These are phyloP conservation scores for Chrysopogon serrulatus DNA, from an alignment of 176 grass and related monocot species.

Conservation along the genomic window DNA sequence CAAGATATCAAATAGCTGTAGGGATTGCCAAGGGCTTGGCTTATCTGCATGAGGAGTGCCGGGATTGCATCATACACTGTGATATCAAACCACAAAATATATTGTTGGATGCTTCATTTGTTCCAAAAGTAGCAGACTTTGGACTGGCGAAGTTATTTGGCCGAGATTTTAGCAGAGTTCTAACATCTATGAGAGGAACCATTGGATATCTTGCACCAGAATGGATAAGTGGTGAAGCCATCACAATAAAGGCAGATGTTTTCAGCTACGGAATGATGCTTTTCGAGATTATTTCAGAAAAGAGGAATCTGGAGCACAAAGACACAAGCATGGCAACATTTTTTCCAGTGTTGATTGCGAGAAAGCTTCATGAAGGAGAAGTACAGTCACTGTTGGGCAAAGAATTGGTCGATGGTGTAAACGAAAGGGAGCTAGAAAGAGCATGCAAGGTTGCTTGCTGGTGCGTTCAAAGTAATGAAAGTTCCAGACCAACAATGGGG, in stretches of 20 bases:
- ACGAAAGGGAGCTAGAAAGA: slow-evolving; percentile 16
- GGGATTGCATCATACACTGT: slow-evolving; percentile 51
- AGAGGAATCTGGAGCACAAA: neutral
- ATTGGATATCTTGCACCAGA: slow-evolving; percentile 39
- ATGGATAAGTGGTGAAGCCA: slow-evolving; percentile 35
- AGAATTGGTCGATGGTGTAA: neutral
- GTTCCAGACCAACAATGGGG: slow-evolving; percentile 32
- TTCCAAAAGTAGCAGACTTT: slow-evolving; percentile 34
- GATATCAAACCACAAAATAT: slow-evolving; percentile 54
- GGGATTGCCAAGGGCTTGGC: slow-evolving; percentile 37
- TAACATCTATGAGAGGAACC: slow-evolving; percentile 33
- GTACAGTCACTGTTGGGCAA: neutral
- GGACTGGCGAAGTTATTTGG: slow-evolving; percentile 34
- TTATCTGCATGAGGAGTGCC: slow-evolving; percentile 44
- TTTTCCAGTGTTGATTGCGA: slow-evolving; percentile 21
- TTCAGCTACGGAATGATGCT: slow-evolving; percentile 48
- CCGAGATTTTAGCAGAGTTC: slow-evolving; percentile 27
- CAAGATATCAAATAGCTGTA: slow-evolving; percentile 22
- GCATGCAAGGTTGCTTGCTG: slow-evolving; percentile 33
- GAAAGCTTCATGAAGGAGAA: slow-evolving; percentile 5
- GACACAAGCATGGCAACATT: neutral
- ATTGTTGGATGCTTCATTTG: slow-evolving; percentile 25
- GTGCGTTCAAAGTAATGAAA: slow-evolving; percentile 33
- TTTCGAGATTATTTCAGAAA: slow-evolving; percentile 35
- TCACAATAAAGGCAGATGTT: slow-evolving; percentile 39